These are phyloP conservation scores for Haemoproteus tartakovskyi DNA, from an alignment of 169 alveolate genomes.

Conservation along the genomic window DNA sequence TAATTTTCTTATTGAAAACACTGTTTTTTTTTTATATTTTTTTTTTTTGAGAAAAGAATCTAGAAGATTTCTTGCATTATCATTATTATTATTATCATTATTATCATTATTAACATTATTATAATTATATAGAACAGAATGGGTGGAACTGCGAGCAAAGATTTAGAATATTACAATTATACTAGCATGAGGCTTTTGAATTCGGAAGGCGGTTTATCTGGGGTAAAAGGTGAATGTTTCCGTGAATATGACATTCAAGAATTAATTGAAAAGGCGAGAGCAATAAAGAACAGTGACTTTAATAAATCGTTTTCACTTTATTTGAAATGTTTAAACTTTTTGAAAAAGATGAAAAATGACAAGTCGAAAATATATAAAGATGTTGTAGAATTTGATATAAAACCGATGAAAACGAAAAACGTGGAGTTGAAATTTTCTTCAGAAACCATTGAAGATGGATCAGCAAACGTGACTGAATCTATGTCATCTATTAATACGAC, in stretches of 20 bases:
- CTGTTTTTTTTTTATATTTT: too few relatives aligned
- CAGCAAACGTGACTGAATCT: background rate
- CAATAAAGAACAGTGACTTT: slow-evolving; percentile 13
- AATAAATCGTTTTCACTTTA: slow-evolving; percentile 35
- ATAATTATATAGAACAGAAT: too few relatives aligned
- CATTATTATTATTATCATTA: too few relatives aligned
- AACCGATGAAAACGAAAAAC: slow-evolving; percentile 17
- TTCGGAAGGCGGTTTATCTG: too few relatives aligned
- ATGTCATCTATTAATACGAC: background rate
- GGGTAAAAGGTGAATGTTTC: slow-evolving; percentile 13
- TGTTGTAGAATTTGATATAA: slow-evolving; percentile 50
- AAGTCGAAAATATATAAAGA: slow-evolving; percentile 30
- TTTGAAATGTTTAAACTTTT: slow-evolving; percentile 19
- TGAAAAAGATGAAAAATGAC: slow-evolving; percentile 29
- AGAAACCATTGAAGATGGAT: background rate
- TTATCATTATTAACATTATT: too few relatives aligned
- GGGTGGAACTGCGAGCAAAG: too few relatives aligned
- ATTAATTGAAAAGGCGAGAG: slow-evolving; percentile 31
- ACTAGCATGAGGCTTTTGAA: too few relatives aligned
- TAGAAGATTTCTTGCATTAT: too few relatives aligned
- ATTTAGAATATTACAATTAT: too few relatives aligned
- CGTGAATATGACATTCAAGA: slow-evolving; percentile 18
- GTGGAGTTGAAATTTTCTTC: background rate
- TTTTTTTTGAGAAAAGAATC: too few relatives aligned
- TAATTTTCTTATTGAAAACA: too few relatives aligned